Conservation (phyloP, 257 asterid species). For the Linaria vulgaris region DNA sequence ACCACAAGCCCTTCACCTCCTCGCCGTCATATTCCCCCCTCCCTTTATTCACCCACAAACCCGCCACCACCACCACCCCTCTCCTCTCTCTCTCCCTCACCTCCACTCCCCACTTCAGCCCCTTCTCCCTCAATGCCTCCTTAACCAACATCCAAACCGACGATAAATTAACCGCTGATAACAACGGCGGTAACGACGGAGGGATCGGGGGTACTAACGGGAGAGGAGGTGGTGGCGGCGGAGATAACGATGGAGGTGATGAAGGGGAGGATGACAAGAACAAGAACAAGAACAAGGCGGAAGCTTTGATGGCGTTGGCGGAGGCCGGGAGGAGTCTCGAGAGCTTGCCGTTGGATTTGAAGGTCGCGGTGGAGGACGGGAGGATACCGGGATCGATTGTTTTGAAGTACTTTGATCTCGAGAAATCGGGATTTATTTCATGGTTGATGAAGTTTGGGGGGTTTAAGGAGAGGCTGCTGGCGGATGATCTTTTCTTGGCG, state of each 20-base stretch:
- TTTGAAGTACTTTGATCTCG: slow-evolving; percentile 63
- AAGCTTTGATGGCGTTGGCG: slow-evolving; percentile 55
- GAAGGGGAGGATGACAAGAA: slow-evolving; percentile 37
- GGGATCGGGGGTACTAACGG: slow-evolving; percentile 27
- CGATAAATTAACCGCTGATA: slow-evolving; percentile 24
- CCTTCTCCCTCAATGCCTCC: slow-evolving; percentile 33
- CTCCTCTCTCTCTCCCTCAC: slow-evolving; percentile 19
- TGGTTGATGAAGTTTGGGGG: slow-evolving; percentile 89
- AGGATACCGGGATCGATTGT: slow-evolving; percentile 71
- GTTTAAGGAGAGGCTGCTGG: slow-evolving; percentile 89
- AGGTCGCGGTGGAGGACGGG: slow-evolving; percentile 73
- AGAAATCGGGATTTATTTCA: slow-evolving; percentile 55
- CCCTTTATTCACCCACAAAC: slow-evolving; percentile 22
- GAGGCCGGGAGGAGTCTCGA: slow-evolving; percentile 77
- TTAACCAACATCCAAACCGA: slow-evolving; percentile 26
- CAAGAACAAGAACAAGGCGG: slow-evolving; percentile 50
- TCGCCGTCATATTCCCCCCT: slow-evolving; percentile 20
- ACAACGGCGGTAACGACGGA: slow-evolving; percentile 28
- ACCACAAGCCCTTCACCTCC: slow-evolving; percentile 17
- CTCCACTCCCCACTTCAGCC: slow-evolving; percentile 6
- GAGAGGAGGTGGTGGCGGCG: slow-evolving; percentile 52
- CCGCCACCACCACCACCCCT: neutral
- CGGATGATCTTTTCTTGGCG: slow-evolving; percentile 92
- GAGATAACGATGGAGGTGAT: slow-evolving; percentile 24
- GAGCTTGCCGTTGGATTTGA: slow-evolving; percentile 80